Conservation (phyloP, 495 filamentous ascomycete species). For the Niebla homalea region DNA sequence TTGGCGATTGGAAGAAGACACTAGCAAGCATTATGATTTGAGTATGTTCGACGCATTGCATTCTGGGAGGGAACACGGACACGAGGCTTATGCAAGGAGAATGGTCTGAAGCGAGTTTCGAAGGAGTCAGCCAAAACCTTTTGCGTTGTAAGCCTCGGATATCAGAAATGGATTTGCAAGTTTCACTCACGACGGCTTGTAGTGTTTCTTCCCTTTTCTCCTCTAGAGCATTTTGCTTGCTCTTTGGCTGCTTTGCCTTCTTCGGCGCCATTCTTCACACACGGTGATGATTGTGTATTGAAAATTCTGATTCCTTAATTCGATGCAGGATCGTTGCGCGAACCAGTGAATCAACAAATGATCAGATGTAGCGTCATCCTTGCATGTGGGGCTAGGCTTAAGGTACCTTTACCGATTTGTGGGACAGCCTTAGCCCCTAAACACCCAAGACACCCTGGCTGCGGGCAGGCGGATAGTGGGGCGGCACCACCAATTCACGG, state of each 20-base stretch:
- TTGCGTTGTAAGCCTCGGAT: constrained; percentile 1
- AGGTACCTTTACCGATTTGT: not conserved
- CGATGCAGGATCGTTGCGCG: not conserved
- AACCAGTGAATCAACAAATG: not conserved
- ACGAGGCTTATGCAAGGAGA: constrained; percentile 77
- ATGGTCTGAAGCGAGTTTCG: constrained; percentile 78
- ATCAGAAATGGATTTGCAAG: no score
- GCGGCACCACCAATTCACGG: no score
- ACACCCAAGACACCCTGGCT: no score
- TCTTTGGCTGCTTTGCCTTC: constrained; percentile 38
- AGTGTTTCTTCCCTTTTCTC: constrained; percentile 71
- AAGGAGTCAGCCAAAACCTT: constrained; percentile 84
- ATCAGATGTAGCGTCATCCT: not conserved
- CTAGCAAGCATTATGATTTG: constrained; percentile 16
- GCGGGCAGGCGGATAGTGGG: no score
- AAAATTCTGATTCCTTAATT: not conserved
- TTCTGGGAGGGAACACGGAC: constrained; percentile 35
- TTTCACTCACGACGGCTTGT: constrained; percentile 66
- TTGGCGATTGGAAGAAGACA: constrained; percentile 92
- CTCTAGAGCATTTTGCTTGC: constrained; percentile 48
- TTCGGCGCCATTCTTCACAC: constrained; percentile 30
- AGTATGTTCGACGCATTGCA: not conserved
- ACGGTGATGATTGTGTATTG: not conserved
- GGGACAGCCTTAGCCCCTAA: not conserved
- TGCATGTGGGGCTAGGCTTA: not conserved